These are phyloP conservation scores for Barnettozyma wickerhamii DNA, from an alignment of 805 yeast species.

Conservation along the genomic window DNA sequence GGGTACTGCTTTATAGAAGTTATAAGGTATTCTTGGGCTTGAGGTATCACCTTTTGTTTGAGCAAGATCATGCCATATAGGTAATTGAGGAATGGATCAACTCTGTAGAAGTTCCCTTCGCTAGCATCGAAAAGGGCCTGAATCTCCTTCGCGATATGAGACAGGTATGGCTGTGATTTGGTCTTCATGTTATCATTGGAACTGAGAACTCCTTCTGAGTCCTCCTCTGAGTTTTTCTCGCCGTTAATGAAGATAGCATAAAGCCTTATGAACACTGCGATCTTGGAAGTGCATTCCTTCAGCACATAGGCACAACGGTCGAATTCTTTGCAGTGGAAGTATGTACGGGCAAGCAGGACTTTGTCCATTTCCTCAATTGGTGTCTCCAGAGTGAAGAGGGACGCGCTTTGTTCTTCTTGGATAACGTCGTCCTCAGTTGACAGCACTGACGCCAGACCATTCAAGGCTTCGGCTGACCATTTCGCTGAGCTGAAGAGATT, in stretches of 20 bases:
- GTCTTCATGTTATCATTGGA: conserved; percentile 30
- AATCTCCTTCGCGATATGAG: conserved; percentile 39
- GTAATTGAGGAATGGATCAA: conserved; percentile 63
- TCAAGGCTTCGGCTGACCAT: conserved; percentile 81
- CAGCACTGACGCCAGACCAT: too few relatives aligned
- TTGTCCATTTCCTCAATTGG: conserved; percentile 35
- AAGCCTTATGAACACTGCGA: conserved; percentile 55
- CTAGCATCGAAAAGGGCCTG: conserved; percentile 26
- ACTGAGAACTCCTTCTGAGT: conserved; percentile 59
- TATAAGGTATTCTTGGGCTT: conserved; percentile 59
- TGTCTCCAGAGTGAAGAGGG: neutral
- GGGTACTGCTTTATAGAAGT: conserved; percentile 67
- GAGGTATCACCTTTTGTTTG: conserved; percentile 53
- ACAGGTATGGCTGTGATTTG: conserved; percentile 26
- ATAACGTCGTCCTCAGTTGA: too few relatives aligned
- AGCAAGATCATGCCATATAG: conserved; percentile 64
- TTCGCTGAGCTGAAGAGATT: conserved; percentile 69
- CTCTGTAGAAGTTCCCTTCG: conserved; percentile 19
- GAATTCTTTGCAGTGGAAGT: conserved; percentile 81
- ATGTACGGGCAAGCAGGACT: conserved; percentile 59
- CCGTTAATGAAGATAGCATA: conserved; percentile 73
- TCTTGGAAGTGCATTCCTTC: conserved; percentile 44
- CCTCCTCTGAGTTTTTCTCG: conserved; percentile 71
- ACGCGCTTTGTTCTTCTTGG: too few relatives aligned
- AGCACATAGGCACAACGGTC: conserved; percentile 67